phyloP scores from a whole-genome alignment of 2,329 filamentous ascomycete genomes.

The Aspergillus novofumigatus region DNA sequence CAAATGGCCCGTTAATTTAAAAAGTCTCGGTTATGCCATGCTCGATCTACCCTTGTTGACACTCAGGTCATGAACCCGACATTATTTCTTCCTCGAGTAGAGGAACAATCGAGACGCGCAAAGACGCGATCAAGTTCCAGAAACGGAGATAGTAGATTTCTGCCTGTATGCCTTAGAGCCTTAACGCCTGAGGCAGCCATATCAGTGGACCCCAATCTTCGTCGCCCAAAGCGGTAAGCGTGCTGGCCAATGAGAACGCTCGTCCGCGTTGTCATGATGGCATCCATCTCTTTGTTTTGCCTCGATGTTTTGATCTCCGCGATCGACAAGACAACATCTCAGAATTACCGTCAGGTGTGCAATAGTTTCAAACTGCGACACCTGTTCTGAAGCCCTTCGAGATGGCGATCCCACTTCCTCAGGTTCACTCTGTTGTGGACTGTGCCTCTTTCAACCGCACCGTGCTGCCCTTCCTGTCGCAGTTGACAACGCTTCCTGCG shows the following conservation, averaged over 20 bases:
- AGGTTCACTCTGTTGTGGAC: slow-evolving; percentile 65
- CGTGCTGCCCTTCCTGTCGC: slow-evolving; percentile 68
- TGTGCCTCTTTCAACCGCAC: slow-evolving; percentile 72
- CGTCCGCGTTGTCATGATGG: slow-evolving; percentile 6
- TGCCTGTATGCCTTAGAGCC: slow-evolving; percentile 1
- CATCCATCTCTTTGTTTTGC: background rate
- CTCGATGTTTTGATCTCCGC: slow-evolving; percentile 1
- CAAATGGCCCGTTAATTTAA: background rate
- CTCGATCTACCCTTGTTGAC: background rate
- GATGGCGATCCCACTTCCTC: slow-evolving; percentile 62
- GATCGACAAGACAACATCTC: background rate
- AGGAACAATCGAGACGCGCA: slow-evolving; percentile 14
- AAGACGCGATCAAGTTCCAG: slow-evolving; percentile 8
- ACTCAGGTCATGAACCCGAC: background rate
- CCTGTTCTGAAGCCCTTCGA: background rate
- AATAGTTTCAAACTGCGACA: background rate
- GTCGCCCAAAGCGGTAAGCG: slow-evolving; percentile 4
- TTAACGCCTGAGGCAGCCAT: background rate
- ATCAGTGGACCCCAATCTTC: background rate
- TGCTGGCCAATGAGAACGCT: background rate
- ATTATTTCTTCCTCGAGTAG: background rate
- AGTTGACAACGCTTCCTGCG: slow-evolving; percentile 66
- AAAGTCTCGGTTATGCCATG: background rate
- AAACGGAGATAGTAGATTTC: background rate
- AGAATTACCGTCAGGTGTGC: background rate